These are phyloP conservation scores for Dactylellina parvicollis DNA, from an alignment of 2,329 filamentous ascomycete species.

Conservation along the genomic window DNA sequence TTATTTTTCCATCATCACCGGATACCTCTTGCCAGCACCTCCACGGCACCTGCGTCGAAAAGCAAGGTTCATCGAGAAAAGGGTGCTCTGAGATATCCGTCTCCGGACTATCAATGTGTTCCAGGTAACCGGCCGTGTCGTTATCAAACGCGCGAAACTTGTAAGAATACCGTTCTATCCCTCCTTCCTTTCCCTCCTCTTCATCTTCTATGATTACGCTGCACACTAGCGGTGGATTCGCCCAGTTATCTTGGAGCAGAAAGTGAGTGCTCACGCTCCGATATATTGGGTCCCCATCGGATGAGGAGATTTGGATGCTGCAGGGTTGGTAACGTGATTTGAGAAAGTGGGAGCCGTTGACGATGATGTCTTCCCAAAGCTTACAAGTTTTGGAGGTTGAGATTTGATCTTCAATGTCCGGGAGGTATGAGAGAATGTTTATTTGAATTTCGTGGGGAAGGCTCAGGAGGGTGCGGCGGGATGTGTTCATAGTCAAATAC, in stretches of 20 bases:
- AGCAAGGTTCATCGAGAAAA: neutral
- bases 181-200: too few relatives aligned
- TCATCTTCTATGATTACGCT: too few relatives aligned
- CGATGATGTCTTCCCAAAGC: constrained; percentile 7
- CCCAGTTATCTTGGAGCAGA: neutral
- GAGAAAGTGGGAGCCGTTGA: too few relatives aligned
- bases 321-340: too few relatives aligned
- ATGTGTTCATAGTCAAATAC: neutral
- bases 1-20: neutral
- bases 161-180: too few relatives aligned
- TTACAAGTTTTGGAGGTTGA: neutral
- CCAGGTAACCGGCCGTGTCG: neutral
- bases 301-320: too few relatives aligned
- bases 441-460: constrained; percentile 5
- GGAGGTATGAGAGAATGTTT: neutral
- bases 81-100: neutral
- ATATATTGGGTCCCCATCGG: too few relatives aligned
- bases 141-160: neutral
- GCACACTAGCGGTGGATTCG: neutral
- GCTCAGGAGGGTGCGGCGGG: neutral
- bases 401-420: neutral
- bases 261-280: neutral
- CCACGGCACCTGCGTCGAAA: neutral
- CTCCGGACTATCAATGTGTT: neutral
- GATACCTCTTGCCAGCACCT: neutral